Conservation (phyloP, 2,329 filamentous ascomycete species). For the Ophiocordyceps australis region DNA sequence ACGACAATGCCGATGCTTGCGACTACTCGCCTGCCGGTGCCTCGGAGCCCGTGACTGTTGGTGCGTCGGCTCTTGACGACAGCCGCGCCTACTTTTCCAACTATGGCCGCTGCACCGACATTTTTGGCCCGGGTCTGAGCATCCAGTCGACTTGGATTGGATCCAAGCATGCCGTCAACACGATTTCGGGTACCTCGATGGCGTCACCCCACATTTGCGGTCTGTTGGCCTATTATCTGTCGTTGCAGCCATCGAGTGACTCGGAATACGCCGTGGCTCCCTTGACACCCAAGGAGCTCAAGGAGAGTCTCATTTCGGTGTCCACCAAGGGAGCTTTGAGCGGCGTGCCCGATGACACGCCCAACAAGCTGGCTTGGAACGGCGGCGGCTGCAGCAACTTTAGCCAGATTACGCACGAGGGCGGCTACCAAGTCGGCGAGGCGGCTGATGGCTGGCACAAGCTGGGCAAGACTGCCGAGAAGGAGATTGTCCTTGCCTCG, state of each 20-base stretch:
- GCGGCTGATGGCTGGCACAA: constrained; percentile 29
- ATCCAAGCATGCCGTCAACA: constrained; percentile 90
- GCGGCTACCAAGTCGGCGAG: constrained; percentile 45
- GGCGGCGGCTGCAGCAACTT: constrained; percentile 91
- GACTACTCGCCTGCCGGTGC: constrained; percentile 96
- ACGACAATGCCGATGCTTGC: constrained; percentile 98
- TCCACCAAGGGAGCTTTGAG: constrained; percentile 61
- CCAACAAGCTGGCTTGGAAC: constrained; percentile 97
- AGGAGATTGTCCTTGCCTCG: constrained; percentile 40
- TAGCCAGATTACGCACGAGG: constrained; percentile 58
- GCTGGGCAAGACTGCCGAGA: constrained; percentile 39
- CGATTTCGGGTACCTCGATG: constrained; percentile 98
- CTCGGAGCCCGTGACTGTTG: constrained; percentile 82
- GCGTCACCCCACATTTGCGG: constrained; percentile 92
- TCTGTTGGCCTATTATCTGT: constrained; percentile 94
- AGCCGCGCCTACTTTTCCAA: constrained; percentile 99
- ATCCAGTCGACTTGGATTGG: constrained; percentile 98
- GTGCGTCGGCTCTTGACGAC: constrained; percentile 82
- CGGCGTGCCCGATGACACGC: constrained; percentile 71
- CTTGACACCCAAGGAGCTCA: constrained; percentile 87
- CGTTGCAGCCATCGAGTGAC: constrained; percentile 76
- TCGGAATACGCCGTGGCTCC: constrained; percentile 81
- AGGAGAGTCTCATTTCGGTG: constrained; percentile 70
- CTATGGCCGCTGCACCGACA: constrained; percentile 98
- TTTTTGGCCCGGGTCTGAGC: constrained; percentile 94